Evolutionary conservation across 768 basidiomycete genomes (phyloP), one percentile per base, ranked within the genome.

Genomic region (Amanita subjunquillea): DNA sequence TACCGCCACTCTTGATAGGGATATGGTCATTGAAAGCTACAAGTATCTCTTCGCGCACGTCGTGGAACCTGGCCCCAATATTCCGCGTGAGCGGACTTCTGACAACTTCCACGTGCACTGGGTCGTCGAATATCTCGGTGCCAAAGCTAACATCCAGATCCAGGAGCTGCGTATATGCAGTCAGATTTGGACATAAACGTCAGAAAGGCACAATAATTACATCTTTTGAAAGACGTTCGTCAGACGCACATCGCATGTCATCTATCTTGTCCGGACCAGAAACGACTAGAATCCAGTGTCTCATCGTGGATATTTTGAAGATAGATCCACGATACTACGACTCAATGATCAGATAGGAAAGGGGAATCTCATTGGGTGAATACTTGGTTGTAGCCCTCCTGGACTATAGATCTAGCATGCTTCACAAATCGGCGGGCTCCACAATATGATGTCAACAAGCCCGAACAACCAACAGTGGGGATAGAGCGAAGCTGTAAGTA

Each of bases 241-340:
- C 76, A 5, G 72, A 66, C 15, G 72, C 71, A 53, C 63, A 71
- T 40, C 72, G 69, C 25, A 80, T 56, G 40, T 77, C 74, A 3
- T 78, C 73, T 20, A 76, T 61, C 30, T 68, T 64, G 22, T 64
- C 53, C 0, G 63, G 62, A 0, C 74, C 70, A 10, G 69, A 67
- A 25, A 72, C 61, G 7, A 79, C 60, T 17, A 78, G 66, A 4
- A 71, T 54, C 78, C 79, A 80, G 41, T 67, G 62, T 30, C 71
- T 65, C 36, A 75, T 58, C 42, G 63, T 64, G 0, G 77, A 63
- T 6, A 79, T 63, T 59, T 72, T 74, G 63, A 77, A 80, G 5
- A 63, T 52, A 34, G 57, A 52, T 34, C 59, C 57, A 22, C 57
- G 60, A 52, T 62, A 62, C 66, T 64, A 48, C 32, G 15, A 12